Conservation (phyloP, 805 yeast species). For the Yamadazyma phyllophila region DNA sequence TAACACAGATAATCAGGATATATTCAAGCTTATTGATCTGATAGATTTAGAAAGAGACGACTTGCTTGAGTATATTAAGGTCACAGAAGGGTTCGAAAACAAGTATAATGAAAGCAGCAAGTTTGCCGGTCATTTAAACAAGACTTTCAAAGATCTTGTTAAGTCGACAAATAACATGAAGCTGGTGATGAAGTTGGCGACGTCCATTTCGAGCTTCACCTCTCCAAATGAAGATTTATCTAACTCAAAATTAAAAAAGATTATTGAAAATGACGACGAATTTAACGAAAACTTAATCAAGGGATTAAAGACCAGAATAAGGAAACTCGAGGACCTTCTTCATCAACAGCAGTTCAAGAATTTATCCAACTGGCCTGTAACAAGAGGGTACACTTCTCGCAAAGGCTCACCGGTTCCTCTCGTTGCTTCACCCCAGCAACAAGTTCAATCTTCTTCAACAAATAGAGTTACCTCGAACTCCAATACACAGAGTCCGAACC, state of each 20-base stretch:
- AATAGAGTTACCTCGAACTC: not conserved
- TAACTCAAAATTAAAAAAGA: conserved; percentile 13
- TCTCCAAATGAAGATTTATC: conserved; percentile 17
- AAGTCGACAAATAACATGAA: conserved; percentile 39
- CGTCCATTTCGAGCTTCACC: conserved; percentile 28
- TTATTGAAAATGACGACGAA: conserved; percentile 26
- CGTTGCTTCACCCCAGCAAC: conserved; percentile 1
- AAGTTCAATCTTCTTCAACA: not conserved
- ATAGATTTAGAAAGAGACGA: conserved; percentile 33
- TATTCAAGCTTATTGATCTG: conserved; percentile 36
- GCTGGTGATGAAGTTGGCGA: conserved; percentile 28
- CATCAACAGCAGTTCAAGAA: conserved; percentile 70
- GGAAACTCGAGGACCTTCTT: conserved; percentile 70
- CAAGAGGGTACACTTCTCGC: conserved; percentile 12
- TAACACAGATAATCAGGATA: conserved; percentile 13
- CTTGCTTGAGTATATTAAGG: conserved; percentile 26
- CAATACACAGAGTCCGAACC: not conserved
- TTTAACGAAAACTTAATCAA: conserved; percentile 41
- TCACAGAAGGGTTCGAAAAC: conserved; percentile 22
- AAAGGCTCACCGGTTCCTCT: conserved; percentile 3
- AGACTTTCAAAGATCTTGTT: conserved; percentile 45
- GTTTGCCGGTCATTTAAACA: conserved; percentile 39
- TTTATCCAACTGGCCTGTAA: conserved; percentile 46
- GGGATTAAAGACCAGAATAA: conserved; percentile 70
- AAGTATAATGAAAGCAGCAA: conserved; percentile 8